Percentiles rank a stretch among this genome's conserved stretches.
Conservation (phyloP, 352 stramenopile species). For the Globisporangium viniferum region DNA sequence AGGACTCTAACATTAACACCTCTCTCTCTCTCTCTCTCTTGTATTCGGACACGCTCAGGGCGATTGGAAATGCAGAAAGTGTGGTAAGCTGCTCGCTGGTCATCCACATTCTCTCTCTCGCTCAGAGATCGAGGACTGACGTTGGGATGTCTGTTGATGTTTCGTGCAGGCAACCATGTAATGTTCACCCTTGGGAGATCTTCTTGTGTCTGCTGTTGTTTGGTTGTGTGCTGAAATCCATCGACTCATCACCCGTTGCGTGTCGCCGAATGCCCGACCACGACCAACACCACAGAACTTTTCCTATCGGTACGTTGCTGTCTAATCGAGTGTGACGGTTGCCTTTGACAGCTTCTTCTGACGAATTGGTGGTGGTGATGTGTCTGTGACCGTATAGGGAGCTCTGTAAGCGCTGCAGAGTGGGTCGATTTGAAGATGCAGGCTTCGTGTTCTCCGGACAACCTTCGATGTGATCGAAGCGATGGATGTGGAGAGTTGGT, state of each 20-base stretch:
- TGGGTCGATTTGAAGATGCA: conserved; percentile 56
- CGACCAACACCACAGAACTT: conserved; percentile 44
- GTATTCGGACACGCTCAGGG: conserved; percentile 35
- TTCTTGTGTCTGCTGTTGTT: conserved; percentile 3
- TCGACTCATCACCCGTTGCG: conserved; percentile 1
- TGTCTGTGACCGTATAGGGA: conserved; percentile 23
- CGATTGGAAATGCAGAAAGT: conserved; percentile 78
- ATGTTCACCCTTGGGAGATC: background rate
- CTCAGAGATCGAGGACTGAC: conserved; percentile 7
- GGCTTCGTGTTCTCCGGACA: conserved; percentile 44
- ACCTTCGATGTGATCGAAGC: conserved; percentile 9
- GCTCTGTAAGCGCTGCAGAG: conserved; percentile 57
- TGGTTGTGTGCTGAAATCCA: background rate
- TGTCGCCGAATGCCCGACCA: background rate
- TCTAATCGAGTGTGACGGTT: background rate
- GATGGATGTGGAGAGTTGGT: background rate
- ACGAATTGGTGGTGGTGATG: background rate
- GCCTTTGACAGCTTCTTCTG: background rate
- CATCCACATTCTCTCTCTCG: background rate
- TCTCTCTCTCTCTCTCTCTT: conserved; percentile 15
- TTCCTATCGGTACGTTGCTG: conserved; percentile 44
- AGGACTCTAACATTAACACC: background rate
- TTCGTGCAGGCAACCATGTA: conserved; percentile 53
- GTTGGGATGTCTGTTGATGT: background rate
- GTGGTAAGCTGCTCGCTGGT: conserved; percentile 30